These are phyloP conservation scores for Coprinellus micaceus DNA, from an alignment of 768 basidiomycete species.

Conservation along the genomic window DNA sequence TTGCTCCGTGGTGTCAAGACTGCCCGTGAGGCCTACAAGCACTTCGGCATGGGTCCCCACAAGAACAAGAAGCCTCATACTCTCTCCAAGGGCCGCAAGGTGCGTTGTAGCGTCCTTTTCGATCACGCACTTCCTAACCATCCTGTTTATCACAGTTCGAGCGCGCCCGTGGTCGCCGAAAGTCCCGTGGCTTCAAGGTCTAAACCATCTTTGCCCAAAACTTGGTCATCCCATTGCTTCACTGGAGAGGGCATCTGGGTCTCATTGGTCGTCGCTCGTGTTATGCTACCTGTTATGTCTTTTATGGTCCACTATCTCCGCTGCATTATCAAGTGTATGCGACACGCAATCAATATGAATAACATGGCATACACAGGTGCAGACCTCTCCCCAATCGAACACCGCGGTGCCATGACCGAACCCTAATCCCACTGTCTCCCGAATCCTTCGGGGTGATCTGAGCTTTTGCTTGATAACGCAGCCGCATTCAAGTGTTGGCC, in stretches of 20 bases:
- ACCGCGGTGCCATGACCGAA: not conserved
- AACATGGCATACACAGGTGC: not conserved
- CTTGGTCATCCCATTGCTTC: constrained; percentile 14
- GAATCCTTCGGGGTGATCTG: too few species aligned
- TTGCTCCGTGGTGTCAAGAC: constrained; percentile 90
- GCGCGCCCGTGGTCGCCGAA: constrained; percentile 97
- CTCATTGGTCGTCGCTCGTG: constrained; percentile 13
- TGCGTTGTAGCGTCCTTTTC: constrained; percentile 21
- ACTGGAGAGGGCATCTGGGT: constrained; percentile 17
- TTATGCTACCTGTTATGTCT: constrained; percentile 1
- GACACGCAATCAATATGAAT: not conserved
- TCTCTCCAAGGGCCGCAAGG: constrained; percentile 93
- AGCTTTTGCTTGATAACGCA: too few species aligned
- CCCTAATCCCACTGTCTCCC: too few species aligned
- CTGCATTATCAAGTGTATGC: not conserved
- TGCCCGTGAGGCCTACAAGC: constrained; percentile 91
- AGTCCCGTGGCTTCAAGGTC: constrained; percentile 96
- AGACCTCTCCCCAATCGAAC: not conserved
- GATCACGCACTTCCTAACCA: not conserved
- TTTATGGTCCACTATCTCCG: constrained; percentile 2
- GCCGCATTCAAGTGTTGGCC: too few species aligned
- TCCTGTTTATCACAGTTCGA: constrained; percentile 65
- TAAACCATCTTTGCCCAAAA: constrained; percentile 39
- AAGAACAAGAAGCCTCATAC: constrained; percentile 99
- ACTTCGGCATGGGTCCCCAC: constrained; percentile 98